Percentiles rank a stretch among this genome's conserved stretches.
Evolutionary conservation across 495 filamentous ascomycete species (phyloP).

Genomic region (Apiosordaria backusii): DNA sequence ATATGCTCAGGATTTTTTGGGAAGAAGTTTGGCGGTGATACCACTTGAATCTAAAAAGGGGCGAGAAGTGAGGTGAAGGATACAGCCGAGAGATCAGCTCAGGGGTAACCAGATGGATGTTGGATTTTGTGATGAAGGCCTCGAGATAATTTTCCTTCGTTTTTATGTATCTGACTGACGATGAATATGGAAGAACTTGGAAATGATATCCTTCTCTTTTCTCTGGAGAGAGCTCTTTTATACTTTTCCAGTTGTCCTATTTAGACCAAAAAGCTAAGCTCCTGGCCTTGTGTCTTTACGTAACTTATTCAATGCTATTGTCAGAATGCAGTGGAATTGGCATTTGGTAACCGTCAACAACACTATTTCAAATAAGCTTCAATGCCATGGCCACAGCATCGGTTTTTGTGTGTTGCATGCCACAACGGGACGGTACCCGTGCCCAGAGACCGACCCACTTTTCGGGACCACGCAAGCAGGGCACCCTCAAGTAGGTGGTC

Average conservation of each 20-base stretch:
- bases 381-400: too few species aligned
- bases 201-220: constrained; percentile 1
- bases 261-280: too few species aligned
- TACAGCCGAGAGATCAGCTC: neutral
- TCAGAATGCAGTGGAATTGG: too few species aligned
- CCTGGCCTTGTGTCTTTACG: too few species aligned
- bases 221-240: constrained; percentile 5
- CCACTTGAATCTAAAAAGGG: neutral
- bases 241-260: neutral
- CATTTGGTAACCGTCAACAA: too few species aligned
- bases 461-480: too few species aligned
- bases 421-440: too few species aligned
- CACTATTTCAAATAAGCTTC: too few species aligned
- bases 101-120: neutral
- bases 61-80: neutral
- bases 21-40: neutral
- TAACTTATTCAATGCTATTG: too few species aligned
- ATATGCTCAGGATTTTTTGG: neutral
- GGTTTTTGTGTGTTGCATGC: too few species aligned
- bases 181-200: neutral
- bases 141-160: neutral
- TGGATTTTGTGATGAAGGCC: neutral
- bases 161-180: constrained; percentile 4
- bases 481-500: too few species aligned
- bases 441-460: too few species aligned